Evolutionary conservation across 169 alveolate genomes (phyloP).

Genomic region (Plasmodium chabaudi): DNA sequence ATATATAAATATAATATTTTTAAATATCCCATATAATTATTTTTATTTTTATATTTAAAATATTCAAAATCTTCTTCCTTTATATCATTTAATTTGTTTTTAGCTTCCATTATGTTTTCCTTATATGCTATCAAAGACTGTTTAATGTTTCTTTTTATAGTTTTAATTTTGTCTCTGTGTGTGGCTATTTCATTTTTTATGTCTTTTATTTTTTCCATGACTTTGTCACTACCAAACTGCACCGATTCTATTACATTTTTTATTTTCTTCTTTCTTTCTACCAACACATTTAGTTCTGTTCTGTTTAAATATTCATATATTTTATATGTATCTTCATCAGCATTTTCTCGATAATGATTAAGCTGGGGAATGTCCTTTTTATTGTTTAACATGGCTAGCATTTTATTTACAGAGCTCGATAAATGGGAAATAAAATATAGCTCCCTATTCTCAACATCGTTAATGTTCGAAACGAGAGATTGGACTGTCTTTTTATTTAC

Average conservation of each 20-base stretch:
- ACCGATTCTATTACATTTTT: not conserved
- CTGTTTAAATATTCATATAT: not conserved
- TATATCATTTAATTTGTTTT: constrained; percentile 29
- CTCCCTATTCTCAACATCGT: not conserved
- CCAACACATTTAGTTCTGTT: not conserved
- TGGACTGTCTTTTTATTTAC: not conserved
- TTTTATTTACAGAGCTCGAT: not conserved
- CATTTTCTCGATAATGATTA: not conserved
- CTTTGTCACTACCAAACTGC: not conserved
- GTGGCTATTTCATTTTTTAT: constrained; percentile 3
- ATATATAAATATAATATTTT: constrained; percentile 54
- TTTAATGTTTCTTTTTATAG: not conserved
- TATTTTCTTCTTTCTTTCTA: constrained; percentile 2
- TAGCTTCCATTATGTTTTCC: not conserved
- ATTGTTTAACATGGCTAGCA: not conserved
- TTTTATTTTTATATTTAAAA: constrained; percentile 25
- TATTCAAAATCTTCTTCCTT: constrained; percentile 29
- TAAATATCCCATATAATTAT: constrained; percentile 28
- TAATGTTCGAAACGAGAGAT: not conserved
- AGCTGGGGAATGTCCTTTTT: not conserved
- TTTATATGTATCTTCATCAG: too few species aligned
- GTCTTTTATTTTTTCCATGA: not conserved
- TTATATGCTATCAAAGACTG: not conserved
- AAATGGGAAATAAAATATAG: not conserved
- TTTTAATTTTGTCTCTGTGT: not conserved